Evolutionary conservation across 805 yeast genomes (phyloP), one percentile per base, ranked within the genome.

Genomic region (Candida parachauliodes): DNA sequence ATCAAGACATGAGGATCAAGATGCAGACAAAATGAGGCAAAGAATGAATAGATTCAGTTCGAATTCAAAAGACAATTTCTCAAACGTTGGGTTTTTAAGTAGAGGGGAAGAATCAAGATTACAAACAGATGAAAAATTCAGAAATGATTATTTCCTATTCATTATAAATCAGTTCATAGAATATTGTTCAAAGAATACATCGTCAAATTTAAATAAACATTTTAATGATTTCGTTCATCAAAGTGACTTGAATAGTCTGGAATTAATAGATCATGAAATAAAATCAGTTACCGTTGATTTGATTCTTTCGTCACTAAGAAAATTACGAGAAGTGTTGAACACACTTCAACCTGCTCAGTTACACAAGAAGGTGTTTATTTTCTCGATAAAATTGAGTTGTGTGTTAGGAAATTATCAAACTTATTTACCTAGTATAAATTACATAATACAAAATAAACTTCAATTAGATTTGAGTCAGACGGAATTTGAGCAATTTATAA

Each of bases 81-180:
- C 45, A 12, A 68, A 61, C 5, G 76, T 68, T 43, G 84, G 86
- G 0, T 59, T 77, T 34, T 55, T 79, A 6, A 81, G 86, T 44
- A 59, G 87, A 40, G 85, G 86, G 1, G 80, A 74, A 30, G 79
- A 73, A 39, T 52, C 51, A 36, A 51, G 73, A 27, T 60, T 81
- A 28, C 79, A 72, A 47, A 49, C 56, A 3, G 71, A 72, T 47
- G 62, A 61, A 3, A 35, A 39, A 4, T 74, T 70, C 8, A 59
- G 85, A 46, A 50, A 46, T 5, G 54, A 52, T 20, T 68, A 65
- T 36, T 74, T 72, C 47, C 46, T 53, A 2, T 45, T 55, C 25
- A 68, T 79, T 2, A 51, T 66, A 20, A 31, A 38, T 9, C 52
- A 60, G 14, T 55, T 57, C 41, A 38, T 46, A 21, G 28, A 54